Evolutionary conservation across 805 yeast genomes (phyloP).

Genomic region (Candida lessepsii): DNA sequence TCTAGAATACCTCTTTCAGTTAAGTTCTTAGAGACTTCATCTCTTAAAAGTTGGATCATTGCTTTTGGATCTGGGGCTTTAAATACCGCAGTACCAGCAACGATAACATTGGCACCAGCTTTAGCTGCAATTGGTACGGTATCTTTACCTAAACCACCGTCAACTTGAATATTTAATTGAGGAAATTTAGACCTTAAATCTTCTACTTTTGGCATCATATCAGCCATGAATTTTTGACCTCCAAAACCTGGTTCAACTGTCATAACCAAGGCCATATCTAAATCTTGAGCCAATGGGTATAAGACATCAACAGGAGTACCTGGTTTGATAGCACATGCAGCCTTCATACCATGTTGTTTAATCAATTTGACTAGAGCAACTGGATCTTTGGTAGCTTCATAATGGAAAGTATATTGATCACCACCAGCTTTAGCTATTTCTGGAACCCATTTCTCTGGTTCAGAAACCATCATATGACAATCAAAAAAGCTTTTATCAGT

Average conservation of each 20-base stretch:
- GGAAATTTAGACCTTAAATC: conserved; percentile 73
- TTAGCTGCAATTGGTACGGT: conserved; percentile 86
- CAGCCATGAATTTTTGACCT: conserved; percentile 93
- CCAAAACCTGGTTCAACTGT: conserved; percentile 99
- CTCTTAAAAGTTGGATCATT: conserved; percentile 68
- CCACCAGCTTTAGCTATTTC: conserved; percentile 94
- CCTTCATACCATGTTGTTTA: conserved; percentile 80
- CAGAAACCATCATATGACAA: conserved; percentile 97
- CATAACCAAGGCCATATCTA: conserved; percentile 97
- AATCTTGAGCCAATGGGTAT: conserved; percentile 65
- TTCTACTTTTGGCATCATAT: conserved; percentile 95
- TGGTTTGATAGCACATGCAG: conserved; percentile 93
- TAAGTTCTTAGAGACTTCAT: conserved; percentile 53
- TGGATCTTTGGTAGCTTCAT: conserved; percentile 86
- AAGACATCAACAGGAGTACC: conserved; percentile 84
- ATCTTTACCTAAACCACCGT: conserved; percentile 89
- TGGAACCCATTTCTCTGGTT: conserved; percentile 91
- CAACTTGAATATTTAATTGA: conserved; percentile 85
- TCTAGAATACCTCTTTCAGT: conserved; percentile 42
- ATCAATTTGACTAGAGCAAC: conserved; percentile 70
- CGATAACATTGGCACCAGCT: conserved; percentile 98
- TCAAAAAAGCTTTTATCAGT: conserved; percentile 64
- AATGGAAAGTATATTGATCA: conserved; percentile 93
- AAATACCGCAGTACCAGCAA: conserved; percentile 95
- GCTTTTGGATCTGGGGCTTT: conserved; percentile 76